Conservation (phyloP, 306 rosid species). For the Quercus parvula region DNA sequence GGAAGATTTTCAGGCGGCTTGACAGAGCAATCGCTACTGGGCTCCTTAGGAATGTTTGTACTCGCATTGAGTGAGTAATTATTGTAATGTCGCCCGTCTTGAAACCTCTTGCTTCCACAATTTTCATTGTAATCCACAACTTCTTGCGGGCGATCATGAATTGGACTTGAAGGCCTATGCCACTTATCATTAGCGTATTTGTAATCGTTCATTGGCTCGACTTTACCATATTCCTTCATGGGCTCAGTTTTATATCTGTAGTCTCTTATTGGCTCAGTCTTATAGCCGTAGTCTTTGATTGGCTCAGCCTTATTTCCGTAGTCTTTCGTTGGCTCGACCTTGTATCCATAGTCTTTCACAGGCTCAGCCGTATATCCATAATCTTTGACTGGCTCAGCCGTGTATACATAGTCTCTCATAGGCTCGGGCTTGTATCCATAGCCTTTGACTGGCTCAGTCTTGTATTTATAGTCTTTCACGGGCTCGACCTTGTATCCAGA, state of each 20-base stretch:
- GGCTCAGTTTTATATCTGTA: neutral
- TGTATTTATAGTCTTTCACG: neutral
- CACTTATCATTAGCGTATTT: neutral
- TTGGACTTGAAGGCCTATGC: constrained; percentile 1
- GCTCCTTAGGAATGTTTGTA: no score
- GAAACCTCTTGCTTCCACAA: no score
- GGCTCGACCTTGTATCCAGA: neutral
- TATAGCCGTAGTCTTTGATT: neutral
- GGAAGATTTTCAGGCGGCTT: no score
- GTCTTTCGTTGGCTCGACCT: neutral
- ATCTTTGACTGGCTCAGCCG: constrained; percentile 7
- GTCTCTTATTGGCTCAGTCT: neutral
- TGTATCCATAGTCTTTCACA: neutral
- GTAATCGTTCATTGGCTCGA: neutral
- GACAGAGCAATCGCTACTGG: no score
- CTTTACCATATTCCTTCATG: no score
- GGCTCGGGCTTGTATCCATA: neutral
- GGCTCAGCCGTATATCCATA: no score
- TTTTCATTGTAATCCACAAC: constrained; percentile 9
- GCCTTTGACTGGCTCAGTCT: neutral
- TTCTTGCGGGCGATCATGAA: neutral
- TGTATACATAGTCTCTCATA: neutral
- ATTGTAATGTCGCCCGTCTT: no score
- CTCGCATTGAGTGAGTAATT: no score
- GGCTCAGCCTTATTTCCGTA: no score